phyloP scores from a whole-genome alignment of 2,329 filamentous ascomycete genomes.

The Penicillium sp. region DNA sequence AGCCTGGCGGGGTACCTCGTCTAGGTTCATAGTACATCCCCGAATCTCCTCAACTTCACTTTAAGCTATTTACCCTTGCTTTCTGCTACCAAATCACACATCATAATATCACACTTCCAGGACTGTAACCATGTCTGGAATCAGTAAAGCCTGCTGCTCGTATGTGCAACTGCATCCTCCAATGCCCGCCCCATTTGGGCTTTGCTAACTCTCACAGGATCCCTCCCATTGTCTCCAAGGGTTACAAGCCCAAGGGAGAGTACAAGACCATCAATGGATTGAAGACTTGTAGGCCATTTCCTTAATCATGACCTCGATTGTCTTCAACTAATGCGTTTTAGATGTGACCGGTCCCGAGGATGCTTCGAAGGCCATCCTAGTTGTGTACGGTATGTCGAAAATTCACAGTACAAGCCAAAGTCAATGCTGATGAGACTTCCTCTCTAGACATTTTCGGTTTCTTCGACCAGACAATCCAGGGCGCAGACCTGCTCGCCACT shows the following conservation, averaged over 20 bases:
- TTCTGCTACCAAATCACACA: constrained; percentile 10
- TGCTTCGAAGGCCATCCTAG: constrained; percentile 59
- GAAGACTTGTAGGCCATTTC: constrained; percentile 58
- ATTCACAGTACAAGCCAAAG: background rate
- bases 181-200: background rate
- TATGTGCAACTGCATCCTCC: constrained; percentile 24
- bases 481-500: constrained; percentile 63
- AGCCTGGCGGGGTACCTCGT: constrained; percentile 13
- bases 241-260: constrained; percentile 60
- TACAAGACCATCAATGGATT: constrained; percentile 62
- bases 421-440: background rate
- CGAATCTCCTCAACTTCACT: background rate
- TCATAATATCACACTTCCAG: no score
- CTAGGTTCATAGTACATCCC: background rate
- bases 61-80: constrained; percentile 8
- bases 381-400: constrained; percentile 51
- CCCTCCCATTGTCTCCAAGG: constrained; percentile 44
- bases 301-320: background rate
- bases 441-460: constrained; percentile 62
- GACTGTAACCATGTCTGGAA: constrained; percentile 37
- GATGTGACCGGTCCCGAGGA: constrained; percentile 59
- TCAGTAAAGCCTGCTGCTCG: constrained; percentile 51
- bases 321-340: constrained; percentile 23
- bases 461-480: constrained; percentile 64
- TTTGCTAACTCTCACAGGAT: constrained; percentile 32